Conservation (phyloP, 257 asterid genomes). For the Vinca minor region DNA sequence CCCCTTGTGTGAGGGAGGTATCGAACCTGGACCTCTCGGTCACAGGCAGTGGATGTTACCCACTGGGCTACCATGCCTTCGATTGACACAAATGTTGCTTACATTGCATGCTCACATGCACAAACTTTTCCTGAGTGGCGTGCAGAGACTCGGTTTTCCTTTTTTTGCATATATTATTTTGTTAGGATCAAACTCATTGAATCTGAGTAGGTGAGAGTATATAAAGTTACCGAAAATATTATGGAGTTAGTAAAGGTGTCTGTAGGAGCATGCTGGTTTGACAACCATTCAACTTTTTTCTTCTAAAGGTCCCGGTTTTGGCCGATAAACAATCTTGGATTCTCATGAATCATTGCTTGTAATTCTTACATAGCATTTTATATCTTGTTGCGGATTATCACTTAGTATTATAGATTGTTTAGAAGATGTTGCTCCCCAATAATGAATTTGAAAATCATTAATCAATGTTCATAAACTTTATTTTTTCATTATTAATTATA, state of each 20-base stretch:
- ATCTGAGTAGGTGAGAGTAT: not conserved
- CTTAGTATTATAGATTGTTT: not conserved
- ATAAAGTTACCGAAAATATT: not conserved
- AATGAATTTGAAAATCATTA: too few relatives aligned
- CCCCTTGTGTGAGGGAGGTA: too few relatives aligned
- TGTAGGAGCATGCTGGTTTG: not conserved
- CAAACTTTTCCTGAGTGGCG: too few relatives aligned
- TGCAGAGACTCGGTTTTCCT: not conserved
- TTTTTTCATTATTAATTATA: too few relatives aligned
- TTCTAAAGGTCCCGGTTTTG: not conserved
- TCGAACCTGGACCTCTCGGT: too few relatives aligned
- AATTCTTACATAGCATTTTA: not conserved
- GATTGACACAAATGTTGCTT: too few relatives aligned
- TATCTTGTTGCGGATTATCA: not conserved
- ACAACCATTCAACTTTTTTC: not conserved
- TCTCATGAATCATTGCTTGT: too few relatives aligned
- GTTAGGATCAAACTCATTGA: not conserved
- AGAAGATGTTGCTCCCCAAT: not conserved
- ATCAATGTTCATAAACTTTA: not conserved
- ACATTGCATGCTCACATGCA: not conserved
- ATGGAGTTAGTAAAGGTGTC: not conserved
- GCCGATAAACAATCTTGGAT: not conserved
- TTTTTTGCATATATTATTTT: not conserved
- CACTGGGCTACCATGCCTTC: too few relatives aligned
- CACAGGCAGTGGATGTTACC: too few relatives aligned